phyloP scores from a whole-genome alignment of 257 asterid genomes.

The Eustoma russellianum region DNA sequence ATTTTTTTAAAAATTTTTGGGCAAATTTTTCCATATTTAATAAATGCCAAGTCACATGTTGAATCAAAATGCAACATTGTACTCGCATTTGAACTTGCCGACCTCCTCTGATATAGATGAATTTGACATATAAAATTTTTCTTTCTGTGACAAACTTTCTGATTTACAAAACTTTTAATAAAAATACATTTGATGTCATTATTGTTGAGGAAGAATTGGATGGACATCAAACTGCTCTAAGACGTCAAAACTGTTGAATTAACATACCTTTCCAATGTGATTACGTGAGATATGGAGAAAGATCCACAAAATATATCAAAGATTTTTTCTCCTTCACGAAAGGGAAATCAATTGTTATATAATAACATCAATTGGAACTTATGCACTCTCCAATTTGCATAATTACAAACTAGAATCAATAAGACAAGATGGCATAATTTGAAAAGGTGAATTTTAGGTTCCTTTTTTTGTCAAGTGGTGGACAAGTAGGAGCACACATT shows the following conservation, averaged over 20 bases:
- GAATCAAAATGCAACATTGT: too few relatives aligned
- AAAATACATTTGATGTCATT: too few relatives aligned
- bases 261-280: background rate
- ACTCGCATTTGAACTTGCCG: too few relatives aligned
- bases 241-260: background rate
- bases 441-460: constrained; percentile 3
- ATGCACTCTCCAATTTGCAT: constrained; percentile 1
- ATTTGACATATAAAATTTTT: too few relatives aligned
- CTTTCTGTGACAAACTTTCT: too few relatives aligned
- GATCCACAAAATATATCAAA: background rate
- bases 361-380: background rate
- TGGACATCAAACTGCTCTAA: too few relatives aligned
- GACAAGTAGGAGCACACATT: constrained; percentile 24
- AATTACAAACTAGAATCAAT: background rate
- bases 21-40: too few relatives aligned
- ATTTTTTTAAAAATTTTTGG: too few relatives aligned
- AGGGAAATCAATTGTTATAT: background rate
- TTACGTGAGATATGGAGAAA: background rate
- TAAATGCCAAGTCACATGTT: too few relatives aligned
- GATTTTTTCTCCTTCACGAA: constrained; percentile 2
- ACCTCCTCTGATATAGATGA: too few relatives aligned
- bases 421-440: background rate
- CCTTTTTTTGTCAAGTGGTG: constrained; percentile 15
- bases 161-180: too few relatives aligned
- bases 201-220: too few relatives aligned